Percentiles rank a stretch among this genome's conserved stretches.
phyloP scores from a whole-genome alignment of 768 basidiomycete species.

The Megacollybia marginata region DNA sequence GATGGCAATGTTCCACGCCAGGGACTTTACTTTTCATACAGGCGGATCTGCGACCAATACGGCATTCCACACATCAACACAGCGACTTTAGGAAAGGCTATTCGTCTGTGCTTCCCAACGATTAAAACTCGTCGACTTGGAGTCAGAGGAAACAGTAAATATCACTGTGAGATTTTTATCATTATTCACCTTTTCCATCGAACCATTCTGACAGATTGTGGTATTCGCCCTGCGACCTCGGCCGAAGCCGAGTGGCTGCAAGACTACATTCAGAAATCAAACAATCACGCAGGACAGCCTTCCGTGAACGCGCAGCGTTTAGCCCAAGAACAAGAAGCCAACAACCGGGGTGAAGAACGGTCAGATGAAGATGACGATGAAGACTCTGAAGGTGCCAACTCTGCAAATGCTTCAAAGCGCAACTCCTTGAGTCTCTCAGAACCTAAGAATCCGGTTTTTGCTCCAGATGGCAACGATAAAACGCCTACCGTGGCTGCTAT shows the following conservation, averaged over 20 bases:
- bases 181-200: constrained; percentile 17
- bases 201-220: constrained; percentile 59
- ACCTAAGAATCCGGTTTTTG: constrained; percentile 48
- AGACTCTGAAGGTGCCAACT: constrained; percentile 67
- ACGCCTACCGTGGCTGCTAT: constrained; percentile 77
- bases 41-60: constrained; percentile 86
- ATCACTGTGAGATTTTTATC: constrained; percentile 67
- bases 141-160: constrained; percentile 92
- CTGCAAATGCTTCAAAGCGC: constrained; percentile 58
- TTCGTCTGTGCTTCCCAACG: constrained; percentile 86
- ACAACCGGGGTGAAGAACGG: constrained; percentile 57
- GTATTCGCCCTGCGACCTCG: constrained; percentile 85
- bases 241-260: constrained; percentile 89
- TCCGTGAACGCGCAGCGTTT: constrained; percentile 69
- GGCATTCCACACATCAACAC: constrained; percentile 94
- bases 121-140: constrained; percentile 93
- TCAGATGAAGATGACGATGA: constrained; percentile 86
- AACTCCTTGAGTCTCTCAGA: constrained; percentile 67
- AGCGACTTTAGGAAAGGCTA: constrained; percentile 91
- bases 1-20: constrained; percentile 93
- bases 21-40: constrained; percentile 90
- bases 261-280: constrained; percentile 86
- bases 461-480: constrained; percentile 72
- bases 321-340: constrained; percentile 60
- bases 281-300: constrained; percentile 74